Evolutionary conservation across 2,329 filamentous ascomycete species (phyloP), one percentile per base, ranked within the genome.

Genomic region (Colletotrichum falcatum): DNA sequence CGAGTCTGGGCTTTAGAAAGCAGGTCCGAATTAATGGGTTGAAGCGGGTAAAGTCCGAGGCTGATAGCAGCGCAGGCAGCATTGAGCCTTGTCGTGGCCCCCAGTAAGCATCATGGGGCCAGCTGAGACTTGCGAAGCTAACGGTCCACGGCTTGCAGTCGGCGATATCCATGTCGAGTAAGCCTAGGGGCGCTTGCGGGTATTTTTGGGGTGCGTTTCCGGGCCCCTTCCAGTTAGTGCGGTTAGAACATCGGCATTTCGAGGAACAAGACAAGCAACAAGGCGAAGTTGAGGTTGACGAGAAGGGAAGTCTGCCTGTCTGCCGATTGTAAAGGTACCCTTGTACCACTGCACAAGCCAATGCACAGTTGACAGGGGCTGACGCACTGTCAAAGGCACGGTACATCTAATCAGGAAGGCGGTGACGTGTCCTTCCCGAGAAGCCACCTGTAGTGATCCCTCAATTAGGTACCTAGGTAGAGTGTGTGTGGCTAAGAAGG

Each of bases 371-470:
- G 0, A 53, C 28, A 14, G 3, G 1, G 6, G 37, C 1, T 1
- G 1, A 0, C 1, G 6, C n/a, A 64, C 51, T 64, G 61, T 44
- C 7, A 35, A 3, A 8, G 5, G 48, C 51, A 64, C 62, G 20
- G 63, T 66, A 16, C 48, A 2, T 0, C 35, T 4, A 20, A 63
- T 62, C n/a, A 6, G 58, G 64, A 71, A 68, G 68, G 68, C 68
- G 68, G 68, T 71, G 44, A 63, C 51, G 53, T 63, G 28, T 54
- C 42, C 54, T 48, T 59, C 28, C 59, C 14, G 53, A 71, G 68
- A 71, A 71, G 68, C 51, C 68, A 71, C 64, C 23, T 71, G 64
- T 58, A 58, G 30, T 33, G n/a, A n/a, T n/a, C 7, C 7, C 4
- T 33, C 30, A 33, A 7, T 7, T 33, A 33, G 30, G 7, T n/a